Evolutionary conservation across 2,329 filamentous ascomycete genomes (phyloP).

Genomic region (Aspergillus tamarii): DNA sequence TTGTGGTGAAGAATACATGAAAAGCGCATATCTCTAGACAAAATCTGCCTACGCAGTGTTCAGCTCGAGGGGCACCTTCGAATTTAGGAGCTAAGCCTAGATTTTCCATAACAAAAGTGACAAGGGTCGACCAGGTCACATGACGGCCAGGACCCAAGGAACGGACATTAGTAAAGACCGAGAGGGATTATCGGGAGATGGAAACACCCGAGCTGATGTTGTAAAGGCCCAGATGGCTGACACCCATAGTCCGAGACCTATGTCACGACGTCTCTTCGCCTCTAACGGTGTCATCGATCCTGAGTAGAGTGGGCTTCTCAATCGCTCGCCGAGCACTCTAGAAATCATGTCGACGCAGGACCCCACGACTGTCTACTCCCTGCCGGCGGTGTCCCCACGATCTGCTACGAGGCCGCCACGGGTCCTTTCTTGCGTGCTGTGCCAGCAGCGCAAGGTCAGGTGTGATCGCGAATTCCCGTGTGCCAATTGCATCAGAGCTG

Average conservation of each 20-base stretch:
- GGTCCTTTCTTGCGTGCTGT: conserved; percentile 63
- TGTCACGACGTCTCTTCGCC: neutral
- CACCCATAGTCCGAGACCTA: neutral
- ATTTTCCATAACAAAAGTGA: neutral
- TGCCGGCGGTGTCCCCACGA: neutral
- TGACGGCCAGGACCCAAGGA: neutral
- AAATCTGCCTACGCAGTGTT: too few relatives aligned
- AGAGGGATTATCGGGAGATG: neutral
- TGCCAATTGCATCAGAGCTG: conserved; percentile 66
- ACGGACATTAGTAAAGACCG: neutral
- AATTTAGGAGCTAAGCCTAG: conserved; percentile 12
- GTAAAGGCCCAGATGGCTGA: neutral
- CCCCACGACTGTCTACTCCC: neutral
- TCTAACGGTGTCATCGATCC: neutral
- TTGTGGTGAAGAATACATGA: too few relatives aligned
- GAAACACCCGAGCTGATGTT: neutral
- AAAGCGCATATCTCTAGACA: too few relatives aligned
- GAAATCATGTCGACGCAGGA: neutral
- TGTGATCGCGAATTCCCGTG: conserved; percentile 76
- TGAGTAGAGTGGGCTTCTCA: neutral
- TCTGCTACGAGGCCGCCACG: conserved; percentile 14
- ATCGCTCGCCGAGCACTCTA: neutral
- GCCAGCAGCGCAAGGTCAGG: conserved; percentile 62
- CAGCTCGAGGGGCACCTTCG: neutral
- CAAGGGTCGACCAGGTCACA: neutral